Evolutionary conservation across 352 stramenopile genomes (phyloP), one percentile per base, ranked within the genome.

Genomic region (Phytophthora sp.): DNA sequence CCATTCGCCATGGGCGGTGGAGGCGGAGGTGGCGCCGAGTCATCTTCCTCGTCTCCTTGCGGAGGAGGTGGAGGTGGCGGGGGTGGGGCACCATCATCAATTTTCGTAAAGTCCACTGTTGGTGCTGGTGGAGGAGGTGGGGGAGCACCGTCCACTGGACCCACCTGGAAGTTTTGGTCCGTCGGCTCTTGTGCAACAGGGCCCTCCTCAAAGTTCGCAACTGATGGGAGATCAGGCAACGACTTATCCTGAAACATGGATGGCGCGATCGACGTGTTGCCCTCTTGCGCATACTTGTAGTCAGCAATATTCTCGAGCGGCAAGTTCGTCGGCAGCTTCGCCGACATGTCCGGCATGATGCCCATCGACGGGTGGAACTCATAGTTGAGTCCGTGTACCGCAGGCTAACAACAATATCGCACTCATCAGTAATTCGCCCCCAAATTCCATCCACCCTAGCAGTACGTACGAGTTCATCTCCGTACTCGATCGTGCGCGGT

Each of bases 211-310:
- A 96, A 96, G 28, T 67, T 82, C 0, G 80, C 75, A 2, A 91
- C 71, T 0, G 76, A 39, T 24, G 87, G 84, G 1, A 94, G 30
- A 48, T 96, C 87, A 11, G 83, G 82, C 24, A 94, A 65, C 20
- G 74, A 61, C 54, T 93, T 92, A 69, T 92, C 81, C 56, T 95
- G 87, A 54, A 92, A 95, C 53, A 91, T 68, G 5, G 87, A 96
- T 30, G 87, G 87, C 30, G 87, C 87, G 42, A 96, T 96, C 13
- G 82, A 93, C 26, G 69, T 66, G 34, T 62, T 91, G 12, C 61
- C 51, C 34, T 90, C 82, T 35, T 79, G 70, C n/a, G 83, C 79
- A 51, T 92, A 95, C 54, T 87, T 82, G 69, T 91, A 89, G 61
- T 91, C 72, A 34, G 83, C 85, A 57, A 94, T 91, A 39, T 91